Conservation (phyloP, 208 protist species). For the Tetramitus jugosus region DNA sequence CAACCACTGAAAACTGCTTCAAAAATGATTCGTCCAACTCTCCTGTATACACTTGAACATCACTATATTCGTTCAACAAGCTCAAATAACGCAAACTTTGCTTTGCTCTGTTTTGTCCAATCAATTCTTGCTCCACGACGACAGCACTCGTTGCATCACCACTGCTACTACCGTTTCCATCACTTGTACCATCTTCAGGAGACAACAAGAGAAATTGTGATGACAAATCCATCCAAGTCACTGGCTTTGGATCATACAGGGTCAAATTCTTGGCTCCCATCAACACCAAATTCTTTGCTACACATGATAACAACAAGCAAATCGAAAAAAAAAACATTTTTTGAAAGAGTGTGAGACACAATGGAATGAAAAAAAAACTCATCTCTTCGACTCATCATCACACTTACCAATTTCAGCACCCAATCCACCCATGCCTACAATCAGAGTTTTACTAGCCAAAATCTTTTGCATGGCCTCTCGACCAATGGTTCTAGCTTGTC, state of each 20-base stretch:
- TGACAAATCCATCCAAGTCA: conserved; percentile 5
- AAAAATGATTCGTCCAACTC: not conserved
- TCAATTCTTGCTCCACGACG: too few species aligned
- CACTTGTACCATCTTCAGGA: too few species aligned
- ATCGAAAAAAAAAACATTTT: not conserved
- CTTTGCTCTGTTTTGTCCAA: conserved; percentile 38
- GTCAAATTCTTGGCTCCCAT: conserved; percentile 72
- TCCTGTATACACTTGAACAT: conserved; percentile 40
- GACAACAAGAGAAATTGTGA: too few species aligned
- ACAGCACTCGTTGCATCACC: too few species aligned
- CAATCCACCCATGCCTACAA: conserved; percentile 62
- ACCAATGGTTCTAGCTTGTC: conserved; percentile 44
- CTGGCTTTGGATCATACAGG: conserved; percentile 55
- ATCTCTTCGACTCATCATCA: too few species aligned
- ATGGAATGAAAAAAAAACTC: not conserved
- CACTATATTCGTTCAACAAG: conserved; percentile 73
- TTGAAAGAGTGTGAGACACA: not conserved
- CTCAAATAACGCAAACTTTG: conserved; percentile 52
- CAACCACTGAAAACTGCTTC: not conserved
- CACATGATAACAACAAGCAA: not conserved
- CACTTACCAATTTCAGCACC: conserved; percentile 79
- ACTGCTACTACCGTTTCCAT: too few species aligned
- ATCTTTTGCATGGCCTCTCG: conserved; percentile 71
- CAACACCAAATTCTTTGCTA: conserved; percentile 80
- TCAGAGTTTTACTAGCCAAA: conserved; percentile 46